Evolutionary conservation across 306 rosid species (phyloP).

Genomic region (Begonia fuchsioides): DNA sequence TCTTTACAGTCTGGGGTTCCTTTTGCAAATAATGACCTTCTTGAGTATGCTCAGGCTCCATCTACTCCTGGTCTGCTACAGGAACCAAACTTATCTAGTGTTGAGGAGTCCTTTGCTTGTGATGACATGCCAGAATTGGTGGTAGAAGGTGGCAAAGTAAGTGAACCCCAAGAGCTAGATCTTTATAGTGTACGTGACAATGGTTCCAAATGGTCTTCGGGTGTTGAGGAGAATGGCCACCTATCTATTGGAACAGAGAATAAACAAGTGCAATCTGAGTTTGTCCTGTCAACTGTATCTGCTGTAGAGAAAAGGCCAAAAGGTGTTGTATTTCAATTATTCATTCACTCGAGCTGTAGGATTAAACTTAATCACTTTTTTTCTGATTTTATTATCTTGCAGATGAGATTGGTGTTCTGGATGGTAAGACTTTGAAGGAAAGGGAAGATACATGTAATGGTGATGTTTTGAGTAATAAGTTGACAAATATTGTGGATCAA

Average conservation of each 20-base stretch:
- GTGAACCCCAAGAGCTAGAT: constrained; percentile 13
- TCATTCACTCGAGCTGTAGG: constrained; percentile 4
- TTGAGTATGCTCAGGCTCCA: constrained; percentile 46
- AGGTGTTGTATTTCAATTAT: constrained; percentile 20
- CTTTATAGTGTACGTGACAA: constrained; percentile 17
- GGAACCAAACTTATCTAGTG: constrained; percentile 35
- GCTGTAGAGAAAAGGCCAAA: constrained; percentile 20
- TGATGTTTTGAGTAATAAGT: constrained; percentile 16
- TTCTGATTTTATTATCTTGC: constrained; percentile 18
- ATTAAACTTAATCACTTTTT: too few relatives aligned
- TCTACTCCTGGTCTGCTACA: constrained; percentile 49
- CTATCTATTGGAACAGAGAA: constrained; percentile 24
- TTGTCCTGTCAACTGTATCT: constrained; percentile 10
- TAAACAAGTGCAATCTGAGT: constrained; percentile 23
- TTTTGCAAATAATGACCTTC: constrained; percentile 17
- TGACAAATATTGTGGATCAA: constrained; percentile 35
- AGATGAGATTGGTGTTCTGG: constrained; percentile 32
- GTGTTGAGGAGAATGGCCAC: constrained; percentile 12
- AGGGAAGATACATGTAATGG: constrained; percentile 39
- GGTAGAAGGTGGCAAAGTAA: constrained; percentile 18
- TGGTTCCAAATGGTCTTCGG: constrained; percentile 21
- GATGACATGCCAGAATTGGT: constrained; percentile 30
- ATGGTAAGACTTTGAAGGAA: constrained; percentile 6
- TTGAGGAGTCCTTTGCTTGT: constrained; percentile 43
- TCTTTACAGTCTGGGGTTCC: constrained; percentile 36